These are phyloP conservation scores for Fusarium graminum DNA, from an alignment of 2,329 filamentous ascomycete species.

Conservation along the genomic window DNA sequence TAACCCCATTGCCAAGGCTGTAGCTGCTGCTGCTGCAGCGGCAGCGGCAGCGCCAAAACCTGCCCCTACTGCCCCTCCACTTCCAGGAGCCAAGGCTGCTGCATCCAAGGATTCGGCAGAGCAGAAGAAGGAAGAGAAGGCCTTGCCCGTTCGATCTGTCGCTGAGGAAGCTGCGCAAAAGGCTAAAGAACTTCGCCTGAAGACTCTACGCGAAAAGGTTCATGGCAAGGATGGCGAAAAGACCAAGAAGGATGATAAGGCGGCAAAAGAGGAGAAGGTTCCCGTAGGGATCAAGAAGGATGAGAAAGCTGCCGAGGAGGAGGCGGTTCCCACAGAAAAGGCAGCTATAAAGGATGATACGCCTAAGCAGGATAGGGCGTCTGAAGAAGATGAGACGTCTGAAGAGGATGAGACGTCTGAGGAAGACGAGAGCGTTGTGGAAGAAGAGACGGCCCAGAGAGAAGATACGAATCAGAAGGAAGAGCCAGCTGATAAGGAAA, in stretches of 20 bases:
- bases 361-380: no score
- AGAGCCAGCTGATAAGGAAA: conserved; percentile 55
- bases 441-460: no score
- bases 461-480: no score
- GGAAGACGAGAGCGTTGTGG: no score
- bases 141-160: conserved; percentile 65
- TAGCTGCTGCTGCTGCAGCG: conserved; percentile 39
- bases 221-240: conserved; percentile 59
- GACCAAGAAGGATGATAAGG: conserved; percentile 1
- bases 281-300: not conserved
- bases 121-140: conserved; percentile 48
- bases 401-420: no score
- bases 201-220: conserved; percentile 67
- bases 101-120: conserved; percentile 30
- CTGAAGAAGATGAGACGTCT: no score
- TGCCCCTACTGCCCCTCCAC: conserved; percentile 43
- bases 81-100: conserved; percentile 44
- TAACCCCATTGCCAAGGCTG: conserved; percentile 43
- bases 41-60: conserved; percentile 42
- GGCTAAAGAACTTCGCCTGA: conserved; percentile 70
- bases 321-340: no score
- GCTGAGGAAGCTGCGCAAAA: conserved; percentile 75
- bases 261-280: not conserved
- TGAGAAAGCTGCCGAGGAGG: not conserved
- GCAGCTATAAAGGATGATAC: no score